These are phyloP conservation scores for Solanum medicagineum DNA, from an alignment of 257 asterid genomes.

Conservation along the genomic window DNA sequence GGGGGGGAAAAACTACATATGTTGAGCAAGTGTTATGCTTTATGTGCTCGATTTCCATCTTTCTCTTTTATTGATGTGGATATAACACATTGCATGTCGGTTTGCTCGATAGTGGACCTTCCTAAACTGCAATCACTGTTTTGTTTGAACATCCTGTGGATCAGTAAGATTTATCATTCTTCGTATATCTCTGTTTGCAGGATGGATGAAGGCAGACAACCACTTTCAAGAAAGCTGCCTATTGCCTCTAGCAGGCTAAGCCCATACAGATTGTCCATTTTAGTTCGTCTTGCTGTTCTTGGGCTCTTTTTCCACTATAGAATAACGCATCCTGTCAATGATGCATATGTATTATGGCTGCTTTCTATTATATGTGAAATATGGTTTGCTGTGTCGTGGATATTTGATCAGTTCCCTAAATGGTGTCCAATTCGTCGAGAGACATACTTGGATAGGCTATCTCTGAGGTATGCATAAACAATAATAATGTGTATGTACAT, in stretches of 20 bases:
- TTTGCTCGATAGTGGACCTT: not conserved
- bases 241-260: constrained; percentile 84
- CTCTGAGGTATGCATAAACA: constrained; percentile 44
- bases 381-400: constrained; percentile 95
- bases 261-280: constrained; percentile 79
- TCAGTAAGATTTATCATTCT: not conserved
- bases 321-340: constrained; percentile 75
- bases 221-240: constrained; percentile 83
- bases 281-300: constrained; percentile 65
- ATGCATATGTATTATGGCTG: constrained; percentile 92
- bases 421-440: constrained; percentile 89
- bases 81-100: not conserved
- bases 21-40: not conserved
- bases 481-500: not conserved
- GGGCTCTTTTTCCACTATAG: constrained; percentile 87
- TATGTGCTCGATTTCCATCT: not conserved
- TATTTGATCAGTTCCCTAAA: constrained; percentile 85
- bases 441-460: constrained; percentile 81
- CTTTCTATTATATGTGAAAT: constrained; percentile 89
- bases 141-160: not conserved
- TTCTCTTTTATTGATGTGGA: not conserved
- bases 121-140: not conserved
- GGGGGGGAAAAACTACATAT: not conserved
- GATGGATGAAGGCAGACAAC: constrained; percentile 98
- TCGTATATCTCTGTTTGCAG: constrained; percentile 20